Evolutionary conservation across 768 basidiomycete genomes (phyloP), one percentile per base, ranked within the genome.

Genomic region (Pisolithus sp.): DNA sequence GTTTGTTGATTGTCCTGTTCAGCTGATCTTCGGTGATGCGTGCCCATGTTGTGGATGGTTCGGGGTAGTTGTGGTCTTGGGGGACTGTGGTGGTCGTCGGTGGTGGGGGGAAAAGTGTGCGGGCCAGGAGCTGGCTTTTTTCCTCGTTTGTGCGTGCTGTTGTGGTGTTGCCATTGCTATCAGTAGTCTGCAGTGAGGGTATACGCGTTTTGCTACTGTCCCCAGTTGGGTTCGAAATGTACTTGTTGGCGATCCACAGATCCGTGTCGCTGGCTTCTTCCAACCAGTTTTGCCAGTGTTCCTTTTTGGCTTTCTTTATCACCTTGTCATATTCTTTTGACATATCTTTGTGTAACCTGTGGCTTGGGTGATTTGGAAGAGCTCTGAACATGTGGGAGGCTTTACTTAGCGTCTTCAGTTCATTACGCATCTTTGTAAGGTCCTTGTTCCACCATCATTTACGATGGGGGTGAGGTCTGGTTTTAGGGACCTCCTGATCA

Each of bases 391-490:
- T 49, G 24, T 52, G 49, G 0, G 64, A 28, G 0, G 48, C 21
- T 0, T 53, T 34, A 3, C 57, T 53, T 17, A 66, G 31, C 44
- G 56, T 52, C 5, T 61, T 53, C 0, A 55, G 46, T 6, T 58
- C 36, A 8, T 48, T 56, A 9, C 60, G 59, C 21, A 58, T 24
- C 0, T 55, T 45, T 0, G 48, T 48, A 2, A 76, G 67, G 0
- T 68, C 68, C 12, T 53, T 46, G 9, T 48, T 61, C 68, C 64
- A 74, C 73, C 71, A 73, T 2, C 61, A 20, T 34, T 71, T 71
- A 2, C 53, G 24, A 48, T 61, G 61, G 1, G 62, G 63, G 2
- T 49, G 54, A 0, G 60, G 58, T 26, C 50, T 1, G 53, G 21
- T 2, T 44, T 23, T 0, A 66, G 69, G 0, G n/a, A 68, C 62